Conservation (phyloP, 495 filamentous ascomycete genomes). For the Aspergillus homomorphus region DNA sequence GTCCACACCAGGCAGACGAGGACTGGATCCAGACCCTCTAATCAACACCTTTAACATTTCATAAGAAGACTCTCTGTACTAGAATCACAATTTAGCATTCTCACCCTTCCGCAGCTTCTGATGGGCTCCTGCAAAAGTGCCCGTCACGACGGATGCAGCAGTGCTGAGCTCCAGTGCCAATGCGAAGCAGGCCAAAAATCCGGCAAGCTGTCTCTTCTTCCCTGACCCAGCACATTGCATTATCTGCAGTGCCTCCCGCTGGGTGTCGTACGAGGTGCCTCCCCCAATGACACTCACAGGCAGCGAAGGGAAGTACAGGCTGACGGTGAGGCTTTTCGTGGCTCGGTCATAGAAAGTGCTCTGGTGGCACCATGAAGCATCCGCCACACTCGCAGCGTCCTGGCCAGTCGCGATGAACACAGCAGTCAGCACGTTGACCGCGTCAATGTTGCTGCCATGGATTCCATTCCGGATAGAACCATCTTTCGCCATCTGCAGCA, state of each 20-base stretch:
- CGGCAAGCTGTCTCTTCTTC: slow-evolving; percentile 15
- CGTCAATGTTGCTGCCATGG: slow-evolving; percentile 13
- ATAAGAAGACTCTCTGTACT: background rate
- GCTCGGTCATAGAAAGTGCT: slow-evolving; percentile 7
- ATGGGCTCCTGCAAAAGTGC: slow-evolving; percentile 17
- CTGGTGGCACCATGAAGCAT: slow-evolving; percentile 18
- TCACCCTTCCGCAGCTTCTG: slow-evolving; percentile 3
- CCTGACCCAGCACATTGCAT: slow-evolving; percentile 12
- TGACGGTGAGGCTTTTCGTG: slow-evolving; percentile 6
- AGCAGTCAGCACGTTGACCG: slow-evolving; percentile 14
- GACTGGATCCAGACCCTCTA: no score
- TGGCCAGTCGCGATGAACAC: slow-evolving; percentile 19
- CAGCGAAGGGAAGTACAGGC: slow-evolving; percentile 14
- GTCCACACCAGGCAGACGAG: no score
- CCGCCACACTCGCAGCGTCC: slow-evolving; percentile 11
- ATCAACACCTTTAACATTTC: no score
- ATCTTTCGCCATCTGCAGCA: slow-evolving; percentile 7
- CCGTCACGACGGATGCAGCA: slow-evolving; percentile 9
- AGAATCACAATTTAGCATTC: background rate
- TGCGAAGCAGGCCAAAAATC: slow-evolving; percentile 15
- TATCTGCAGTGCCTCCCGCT: slow-evolving; percentile 15
- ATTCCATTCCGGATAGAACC: slow-evolving; percentile 14
- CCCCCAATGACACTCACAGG: slow-evolving; percentile 15
- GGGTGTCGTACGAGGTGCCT: slow-evolving; percentile 11
- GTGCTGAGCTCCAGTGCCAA: slow-evolving; percentile 18